phyloP scores from a whole-genome alignment of 176 grass and related monocot species.

The Olyra latifolia region DNA sequence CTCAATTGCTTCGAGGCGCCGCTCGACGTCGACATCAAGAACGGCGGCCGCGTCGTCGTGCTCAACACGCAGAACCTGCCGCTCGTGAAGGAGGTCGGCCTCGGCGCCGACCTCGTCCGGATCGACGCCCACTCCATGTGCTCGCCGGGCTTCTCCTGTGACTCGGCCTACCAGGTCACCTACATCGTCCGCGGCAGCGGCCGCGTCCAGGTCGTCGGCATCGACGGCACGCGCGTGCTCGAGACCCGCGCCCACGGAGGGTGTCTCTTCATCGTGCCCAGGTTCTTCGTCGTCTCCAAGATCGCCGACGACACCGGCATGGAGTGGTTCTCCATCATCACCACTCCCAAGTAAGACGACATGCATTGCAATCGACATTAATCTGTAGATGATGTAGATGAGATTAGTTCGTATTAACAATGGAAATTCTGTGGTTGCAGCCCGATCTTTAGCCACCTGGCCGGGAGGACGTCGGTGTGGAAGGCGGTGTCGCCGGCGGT shows the following conservation, averaged over 20 bases:
- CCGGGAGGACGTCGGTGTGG: constrained; percentile 59
- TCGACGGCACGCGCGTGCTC: constrained; percentile 52
- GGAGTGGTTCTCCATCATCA: constrained; percentile 79
- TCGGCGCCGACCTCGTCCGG: constrained; percentile 61
- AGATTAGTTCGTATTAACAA: too few species aligned
- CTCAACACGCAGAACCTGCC: constrained; percentile 61
- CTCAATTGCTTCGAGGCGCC: constrained; percentile 51
- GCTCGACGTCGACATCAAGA: constrained; percentile 48
- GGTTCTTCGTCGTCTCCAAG: constrained; percentile 73
- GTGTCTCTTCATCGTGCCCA: constrained; percentile 59
- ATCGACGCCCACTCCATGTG: constrained; percentile 55
- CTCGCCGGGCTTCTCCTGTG: constrained; percentile 66
- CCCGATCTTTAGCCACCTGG: constrained; percentile 61
- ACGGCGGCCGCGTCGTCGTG: constrained; percentile 43
- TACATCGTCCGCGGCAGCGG: constrained; percentile 56
- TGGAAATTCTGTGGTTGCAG: constrained; percentile 7
- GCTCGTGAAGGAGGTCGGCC: background rate
- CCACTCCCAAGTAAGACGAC: constrained; percentile 47
- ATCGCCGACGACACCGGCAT: constrained; percentile 57
- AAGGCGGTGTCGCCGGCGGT: constrained; percentile 50
- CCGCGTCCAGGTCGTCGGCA: constrained; percentile 52
- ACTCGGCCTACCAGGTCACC: constrained; percentile 63
- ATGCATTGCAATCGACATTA: too few species aligned
- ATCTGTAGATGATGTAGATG: too few species aligned
- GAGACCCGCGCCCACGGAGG: constrained; percentile 41